These are phyloP conservation scores for Tubosaeta sp. DNA, from an alignment of 768 basidiomycete species.

Conservation along the genomic window DNA sequence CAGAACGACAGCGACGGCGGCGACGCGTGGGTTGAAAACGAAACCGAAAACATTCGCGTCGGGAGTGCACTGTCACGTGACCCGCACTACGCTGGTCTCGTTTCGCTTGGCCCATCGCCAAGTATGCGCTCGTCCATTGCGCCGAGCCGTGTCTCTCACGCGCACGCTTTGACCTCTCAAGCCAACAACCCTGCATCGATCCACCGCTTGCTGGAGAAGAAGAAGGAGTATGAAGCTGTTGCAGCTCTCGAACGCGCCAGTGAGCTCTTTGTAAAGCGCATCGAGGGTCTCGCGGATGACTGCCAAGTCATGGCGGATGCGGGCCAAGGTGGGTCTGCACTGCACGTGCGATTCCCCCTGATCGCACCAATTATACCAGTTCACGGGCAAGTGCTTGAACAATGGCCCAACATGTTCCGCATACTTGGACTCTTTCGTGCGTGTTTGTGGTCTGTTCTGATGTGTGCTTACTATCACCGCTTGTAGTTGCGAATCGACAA, in stretches of 20 bases:
- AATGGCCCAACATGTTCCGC: constrained; percentile 83
- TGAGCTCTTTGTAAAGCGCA: constrained; percentile 58
- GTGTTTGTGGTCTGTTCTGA: constrained; percentile 20
- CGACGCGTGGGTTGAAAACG: constrained; percentile 1
- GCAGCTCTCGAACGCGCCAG: constrained; percentile 66
- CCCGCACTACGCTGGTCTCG: background rate
- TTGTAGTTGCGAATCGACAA: constrained; percentile 49
- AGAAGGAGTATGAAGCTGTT: constrained; percentile 76
- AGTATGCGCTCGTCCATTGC: constrained; percentile 56
- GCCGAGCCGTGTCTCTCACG: constrained; percentile 48
- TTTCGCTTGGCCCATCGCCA: background rate
- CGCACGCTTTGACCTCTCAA: constrained; percentile 33
- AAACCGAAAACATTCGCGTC: constrained; percentile 12
- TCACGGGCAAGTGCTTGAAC: constrained; percentile 71
- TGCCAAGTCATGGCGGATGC: constrained; percentile 77
- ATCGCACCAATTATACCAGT: constrained; percentile 36
- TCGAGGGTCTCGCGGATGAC: constrained; percentile 66
- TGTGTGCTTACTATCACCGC: background rate
- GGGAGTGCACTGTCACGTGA: constrained; percentile 10
- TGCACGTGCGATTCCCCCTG: background rate
- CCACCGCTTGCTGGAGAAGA: constrained; percentile 67
- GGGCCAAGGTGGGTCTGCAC: constrained; percentile 49
- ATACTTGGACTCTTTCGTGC: constrained; percentile 66
- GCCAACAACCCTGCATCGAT: constrained; percentile 44
- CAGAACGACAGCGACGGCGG: background rate